Base-by-base conservation (phyloP, 345 rosid genomes). In the Euclidium syriacum region DNA sequence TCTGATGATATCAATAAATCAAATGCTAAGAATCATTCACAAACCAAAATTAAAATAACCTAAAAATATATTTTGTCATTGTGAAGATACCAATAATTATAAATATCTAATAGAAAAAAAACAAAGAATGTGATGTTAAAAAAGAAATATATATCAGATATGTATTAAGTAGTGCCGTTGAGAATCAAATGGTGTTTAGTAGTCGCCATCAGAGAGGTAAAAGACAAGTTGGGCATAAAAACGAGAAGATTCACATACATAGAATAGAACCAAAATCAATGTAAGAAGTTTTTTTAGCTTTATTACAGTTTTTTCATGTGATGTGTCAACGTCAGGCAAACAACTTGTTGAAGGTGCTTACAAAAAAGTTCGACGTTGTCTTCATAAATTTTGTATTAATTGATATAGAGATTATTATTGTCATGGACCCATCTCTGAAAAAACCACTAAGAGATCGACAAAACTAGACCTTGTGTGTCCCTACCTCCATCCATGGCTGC, bases 401-500 rank as follows among this genome's bases (percentile, higher is more conserved):
- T 65, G 54, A 33, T 54, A 15, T n/a, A n/a, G n/a, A 29, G 20
- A 19, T 50, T 8, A 26, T 34, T n/a, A n/a, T n/a, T n/a, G n/a
- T n/a, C n/a, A n/a, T n/a, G n/a, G 70, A 46, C 49, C 18, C 64
- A 46, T 55, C 71, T 20, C 22, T 10, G n/a, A 5, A 40, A 59
- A 36, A 36, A 58, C 65, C 73, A 59, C 44, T 30, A 39, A 58
- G 47, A 50, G 60, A 59, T 20, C 52, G 73, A 68, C 67, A 60
- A 61, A 70, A 62, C 57, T 68, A 53, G 43, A 36, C 51, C 38
- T 52, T 36, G 22, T 62, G 22, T 62, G 69, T 54, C 64, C 68
- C 68, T 70, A 70, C 64, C 50, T 18, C 29, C 53, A 54, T 54
- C 33, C 63, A 70, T 46, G 74, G 68, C 64, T 62, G 64, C 68